Evolutionary conservation across 805 yeast genomes (phyloP).

Genomic region (Hanseniaspora singularis): DNA sequence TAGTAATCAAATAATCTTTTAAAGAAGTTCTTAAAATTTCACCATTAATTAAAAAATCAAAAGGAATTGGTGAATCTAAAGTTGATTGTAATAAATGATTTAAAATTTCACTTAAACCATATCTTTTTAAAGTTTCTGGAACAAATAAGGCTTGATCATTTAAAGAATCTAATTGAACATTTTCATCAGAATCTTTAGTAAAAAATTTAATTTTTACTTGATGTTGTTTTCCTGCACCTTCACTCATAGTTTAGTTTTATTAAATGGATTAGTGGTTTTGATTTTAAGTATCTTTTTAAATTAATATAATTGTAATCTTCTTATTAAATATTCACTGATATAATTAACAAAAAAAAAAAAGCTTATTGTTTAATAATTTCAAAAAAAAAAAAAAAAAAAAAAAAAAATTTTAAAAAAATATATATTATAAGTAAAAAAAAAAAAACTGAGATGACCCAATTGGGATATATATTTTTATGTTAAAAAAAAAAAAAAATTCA

Average conservation of each 20-base stretch:
- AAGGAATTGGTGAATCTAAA: conserved; percentile 50
- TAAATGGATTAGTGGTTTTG: no score
- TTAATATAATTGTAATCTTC: no score
- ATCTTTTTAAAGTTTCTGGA: conserved; percentile 75
- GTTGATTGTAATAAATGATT: conserved; percentile 62
- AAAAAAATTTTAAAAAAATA: no score
- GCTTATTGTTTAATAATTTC: neutral
- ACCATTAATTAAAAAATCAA: conserved; percentile 85
- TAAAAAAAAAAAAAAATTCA: conserved; percentile 2
- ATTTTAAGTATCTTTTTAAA: no score
- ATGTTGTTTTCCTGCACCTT: conserved; percentile 20
- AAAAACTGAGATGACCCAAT: neutral
- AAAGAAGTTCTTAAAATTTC: conserved; percentile 65
- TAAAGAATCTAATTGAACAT: conserved; percentile 47
- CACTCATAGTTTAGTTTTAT: conserved; percentile 14
- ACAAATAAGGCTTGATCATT: conserved; percentile 75
- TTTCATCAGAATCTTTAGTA: conserved; percentile 72
- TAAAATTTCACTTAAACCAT: conserved; percentile 88
- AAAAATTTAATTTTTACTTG: conserved; percentile 73
- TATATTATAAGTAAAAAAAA: no score
- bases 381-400: no score
- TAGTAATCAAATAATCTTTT: conserved; percentile 60
- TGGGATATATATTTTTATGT: conserved; percentile 15
- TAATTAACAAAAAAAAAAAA: no score
- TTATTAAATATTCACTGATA: no score